phyloP scores from a whole-genome alignment of 805 yeast species.

The Starmerella roubikii region DNA sequence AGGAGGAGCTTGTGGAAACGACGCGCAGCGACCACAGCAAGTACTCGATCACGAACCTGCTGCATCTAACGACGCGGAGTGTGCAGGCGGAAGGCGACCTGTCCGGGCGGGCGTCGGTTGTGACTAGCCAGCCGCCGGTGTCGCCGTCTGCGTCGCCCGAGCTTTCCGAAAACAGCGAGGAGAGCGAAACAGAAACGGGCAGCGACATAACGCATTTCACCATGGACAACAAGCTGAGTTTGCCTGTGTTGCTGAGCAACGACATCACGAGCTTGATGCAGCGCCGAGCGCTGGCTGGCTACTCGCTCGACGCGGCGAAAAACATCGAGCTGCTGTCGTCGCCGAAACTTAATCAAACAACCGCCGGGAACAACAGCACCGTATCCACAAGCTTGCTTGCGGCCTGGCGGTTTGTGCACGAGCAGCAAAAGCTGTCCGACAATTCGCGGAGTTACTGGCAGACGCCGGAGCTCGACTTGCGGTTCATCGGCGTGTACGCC shows the following conservation, averaged over 20 bases:
- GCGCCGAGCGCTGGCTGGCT: constrained; percentile 57
- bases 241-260: constrained; percentile 35
- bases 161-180: neutral
- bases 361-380: constrained; percentile 33
- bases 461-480: constrained; percentile 54
- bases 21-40: neutral
- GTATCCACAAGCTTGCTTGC: constrained; percentile 40
- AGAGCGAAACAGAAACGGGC: neutral
- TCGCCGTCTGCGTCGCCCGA: neutral
- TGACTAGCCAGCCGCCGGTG: neutral
- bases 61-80: neutral
- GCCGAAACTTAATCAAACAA: neutral
- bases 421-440: constrained; percentile 47
- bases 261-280: constrained; percentile 67
- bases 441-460: constrained; percentile 46
- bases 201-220: neutral
- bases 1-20: constrained; percentile 3
- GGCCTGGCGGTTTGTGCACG: constrained; percentile 84
- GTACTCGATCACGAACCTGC: neutral
- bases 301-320: constrained; percentile 50
- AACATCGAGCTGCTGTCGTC: constrained; percentile 39
- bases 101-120: neutral
- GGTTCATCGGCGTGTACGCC: constrained; percentile 78
- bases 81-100: neutral
- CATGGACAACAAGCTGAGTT: neutral